These are phyloP conservation scores for Solanum pimpinellifolium DNA, from an alignment of 257 asterid genomes.

Conservation along the genomic window DNA sequence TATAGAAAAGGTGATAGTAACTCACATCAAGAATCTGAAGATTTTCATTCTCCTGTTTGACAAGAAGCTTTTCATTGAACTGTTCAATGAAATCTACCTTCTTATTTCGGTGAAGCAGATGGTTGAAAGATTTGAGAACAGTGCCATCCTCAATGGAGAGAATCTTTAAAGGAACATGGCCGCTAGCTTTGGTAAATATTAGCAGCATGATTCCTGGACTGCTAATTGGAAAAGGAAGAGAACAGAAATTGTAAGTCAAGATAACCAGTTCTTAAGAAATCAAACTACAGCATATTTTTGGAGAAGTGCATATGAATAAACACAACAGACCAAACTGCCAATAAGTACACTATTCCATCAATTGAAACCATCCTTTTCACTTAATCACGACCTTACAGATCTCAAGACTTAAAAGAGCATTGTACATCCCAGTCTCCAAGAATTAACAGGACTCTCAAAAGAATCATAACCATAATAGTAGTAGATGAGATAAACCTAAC, in stretches of 20 bases:
- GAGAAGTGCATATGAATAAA: neutral
- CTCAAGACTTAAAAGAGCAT: neutral
- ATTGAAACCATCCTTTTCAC: neutral
- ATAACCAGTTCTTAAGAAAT: neutral
- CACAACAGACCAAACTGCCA: neutral
- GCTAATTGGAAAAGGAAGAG: conserved; percentile 8
- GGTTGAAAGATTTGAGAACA: conserved; percentile 32
- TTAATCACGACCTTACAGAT: neutral
- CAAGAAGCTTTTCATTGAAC: conserved; percentile 88
- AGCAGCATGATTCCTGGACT: conserved; percentile 92
- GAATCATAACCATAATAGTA: neutral
- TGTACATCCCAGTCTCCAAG: neutral
- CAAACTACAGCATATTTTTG: neutral
- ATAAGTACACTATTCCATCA: neutral
- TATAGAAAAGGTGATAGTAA: neutral
- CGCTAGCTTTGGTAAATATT: conserved; percentile 54
- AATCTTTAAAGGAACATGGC: conserved; percentile 78
- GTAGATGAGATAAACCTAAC: neutral
- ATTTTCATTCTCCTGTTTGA: conserved; percentile 26
- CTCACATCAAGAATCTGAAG: conserved; percentile 21
- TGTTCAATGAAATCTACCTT: conserved; percentile 19
- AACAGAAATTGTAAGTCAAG: neutral
- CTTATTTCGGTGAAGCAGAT: conserved; percentile 15
- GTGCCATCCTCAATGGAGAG: conserved; percentile 96
- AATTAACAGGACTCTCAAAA: neutral